Evolutionary conservation across 176 grass and related monocot genomes (phyloP).

Genomic region (Zoysia japonica): DNA sequence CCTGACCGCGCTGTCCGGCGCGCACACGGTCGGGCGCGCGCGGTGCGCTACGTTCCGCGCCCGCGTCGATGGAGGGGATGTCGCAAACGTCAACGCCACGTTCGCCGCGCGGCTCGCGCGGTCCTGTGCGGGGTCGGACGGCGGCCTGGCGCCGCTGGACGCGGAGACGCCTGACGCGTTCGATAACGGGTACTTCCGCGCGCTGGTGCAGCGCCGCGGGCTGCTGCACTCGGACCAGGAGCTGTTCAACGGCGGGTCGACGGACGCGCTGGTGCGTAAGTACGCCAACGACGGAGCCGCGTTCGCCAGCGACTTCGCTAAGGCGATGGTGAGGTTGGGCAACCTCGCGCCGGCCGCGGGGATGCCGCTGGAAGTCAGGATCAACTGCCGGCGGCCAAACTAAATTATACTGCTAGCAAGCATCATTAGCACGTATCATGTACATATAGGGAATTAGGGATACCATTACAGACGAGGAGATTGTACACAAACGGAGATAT

Average conservation of each 20-base stretch:
- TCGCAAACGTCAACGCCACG: constrained; percentile 28
- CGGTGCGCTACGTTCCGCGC: constrained; percentile 44
- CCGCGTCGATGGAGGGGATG: constrained; percentile 33
- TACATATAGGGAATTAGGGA: too few relatives aligned
- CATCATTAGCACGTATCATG: neutral
- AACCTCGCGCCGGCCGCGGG: constrained; percentile 49
- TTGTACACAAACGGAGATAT: too few relatives aligned
- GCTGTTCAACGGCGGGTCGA: constrained; percentile 56
- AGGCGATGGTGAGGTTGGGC: constrained; percentile 69
- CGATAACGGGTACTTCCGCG: constrained; percentile 57
- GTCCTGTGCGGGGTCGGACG: constrained; percentile 36
- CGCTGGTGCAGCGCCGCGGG: constrained; percentile 40
- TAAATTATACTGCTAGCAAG: neutral
- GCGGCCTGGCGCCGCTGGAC: constrained; percentile 42
- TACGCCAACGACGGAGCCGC: constrained; percentile 45
- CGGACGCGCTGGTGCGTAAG: constrained; percentile 50
- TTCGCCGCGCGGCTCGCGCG: constrained; percentile 34
- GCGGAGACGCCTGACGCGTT: constrained; percentile 43
- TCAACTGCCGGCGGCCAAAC: constrained; percentile 63
- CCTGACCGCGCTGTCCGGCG: constrained; percentile 63
- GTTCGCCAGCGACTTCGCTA: constrained; percentile 55
- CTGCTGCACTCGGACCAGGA: constrained; percentile 81
- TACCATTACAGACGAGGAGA: too few relatives aligned
- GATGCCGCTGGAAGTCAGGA: constrained; percentile 53
- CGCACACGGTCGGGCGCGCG: constrained; percentile 61